These are phyloP conservation scores for Cylindrotheca fusiformis DNA, from an alignment of 108 stramenopile genomes.

Conservation along the genomic window DNA sequence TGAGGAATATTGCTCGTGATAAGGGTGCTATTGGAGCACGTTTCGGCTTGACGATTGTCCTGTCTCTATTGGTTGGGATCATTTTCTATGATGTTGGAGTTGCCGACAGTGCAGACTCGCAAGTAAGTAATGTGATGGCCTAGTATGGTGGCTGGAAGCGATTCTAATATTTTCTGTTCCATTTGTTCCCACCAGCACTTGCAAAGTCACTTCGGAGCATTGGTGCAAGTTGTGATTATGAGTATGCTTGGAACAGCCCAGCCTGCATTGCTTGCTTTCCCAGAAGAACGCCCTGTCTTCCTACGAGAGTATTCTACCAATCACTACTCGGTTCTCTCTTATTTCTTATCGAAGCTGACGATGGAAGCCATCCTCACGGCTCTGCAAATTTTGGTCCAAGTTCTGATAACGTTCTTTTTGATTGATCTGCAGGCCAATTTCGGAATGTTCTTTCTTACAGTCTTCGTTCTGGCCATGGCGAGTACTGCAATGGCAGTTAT, in stretches of 20 bases:
- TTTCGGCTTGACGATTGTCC: slow-evolving; percentile 58
- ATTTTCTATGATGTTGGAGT: slow-evolving; percentile 62
- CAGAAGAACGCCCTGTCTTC: slow-evolving; percentile 87
- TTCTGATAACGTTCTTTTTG: slow-evolving; percentile 56
- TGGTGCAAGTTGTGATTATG: slow-evolving; percentile 46
- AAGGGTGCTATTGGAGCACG: slow-evolving; percentile 49
- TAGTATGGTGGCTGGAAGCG: too few species aligned
- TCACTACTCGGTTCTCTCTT: slow-evolving; percentile 69
- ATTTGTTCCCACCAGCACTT: too few species aligned
- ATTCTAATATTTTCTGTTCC: too few species aligned
- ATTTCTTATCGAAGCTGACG: slow-evolving; percentile 53
- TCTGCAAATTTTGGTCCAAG: slow-evolving; percentile 34
- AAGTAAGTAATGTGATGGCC: slow-evolving; percentile 7
- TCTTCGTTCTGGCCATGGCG: slow-evolving; percentile 59
- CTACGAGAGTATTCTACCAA: slow-evolving; percentile 84
- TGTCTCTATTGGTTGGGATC: slow-evolving; percentile 55
- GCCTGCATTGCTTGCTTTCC: slow-evolving; percentile 71
- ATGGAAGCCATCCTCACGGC: slow-evolving; percentile 49
- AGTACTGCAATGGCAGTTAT: slow-evolving; percentile 65
- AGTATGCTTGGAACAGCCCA: slow-evolving; percentile 65
- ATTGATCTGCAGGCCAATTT: slow-evolving; percentile 60
- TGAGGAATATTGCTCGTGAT: slow-evolving; percentile 48
- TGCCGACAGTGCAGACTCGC: slow-evolving; percentile 9
- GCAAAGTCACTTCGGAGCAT: slow-evolving; percentile 69
- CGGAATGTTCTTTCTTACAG: slow-evolving; percentile 35